Evolutionary conservation across 257 asterid genomes (phyloP), one percentile per base, ranked within the genome.

Genomic region (Voacanga thouarsii): DNA sequence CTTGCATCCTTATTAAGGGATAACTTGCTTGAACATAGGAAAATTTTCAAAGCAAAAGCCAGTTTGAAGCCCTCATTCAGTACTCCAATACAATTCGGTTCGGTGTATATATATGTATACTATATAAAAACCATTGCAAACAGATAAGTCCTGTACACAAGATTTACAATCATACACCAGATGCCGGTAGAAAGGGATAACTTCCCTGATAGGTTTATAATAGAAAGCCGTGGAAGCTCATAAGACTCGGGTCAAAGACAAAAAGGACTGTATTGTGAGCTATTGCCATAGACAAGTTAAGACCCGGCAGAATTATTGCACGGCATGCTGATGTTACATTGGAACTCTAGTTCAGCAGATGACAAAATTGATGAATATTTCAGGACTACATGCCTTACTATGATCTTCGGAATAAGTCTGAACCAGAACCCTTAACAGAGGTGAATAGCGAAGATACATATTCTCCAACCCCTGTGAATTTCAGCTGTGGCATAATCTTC

Each of bases 361-460:
- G 50, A 66, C 73, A 77, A 74, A 74, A 67, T 51, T 55, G 78
- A 73, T 78, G 81, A 77, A 80, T 77, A 65, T 80, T 83, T 56
- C 70, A 60, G 41, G 23, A 63, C 15, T 78, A 44, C 49, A 26
- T n/a, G 66, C 72, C 15, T 59, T 53, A 75, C 82, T 68, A 80
- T 33, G 80, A 14, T 53, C 71, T 75, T 69, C 72, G 28, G 72
- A 66, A 77, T 60, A 76, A 76, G 78, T 89, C 81, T 55, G 47
- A 78, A 66, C 89, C 90, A 21, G 88, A 75, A 61, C 66, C 80
- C 78, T 68, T 70, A 69, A 61, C 64, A 77, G 80, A 73, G 80
- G 83, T 79, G 39, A 87, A 68, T 59, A 89, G 65, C 24, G 90
- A 91, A 81, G 87, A 85, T 71, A 91, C 78, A 78, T 76, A 80